Base-by-base conservation (phyloP, 2,329 filamentous ascomycete genomes). In the Diplocarpon rosae region DNA sequence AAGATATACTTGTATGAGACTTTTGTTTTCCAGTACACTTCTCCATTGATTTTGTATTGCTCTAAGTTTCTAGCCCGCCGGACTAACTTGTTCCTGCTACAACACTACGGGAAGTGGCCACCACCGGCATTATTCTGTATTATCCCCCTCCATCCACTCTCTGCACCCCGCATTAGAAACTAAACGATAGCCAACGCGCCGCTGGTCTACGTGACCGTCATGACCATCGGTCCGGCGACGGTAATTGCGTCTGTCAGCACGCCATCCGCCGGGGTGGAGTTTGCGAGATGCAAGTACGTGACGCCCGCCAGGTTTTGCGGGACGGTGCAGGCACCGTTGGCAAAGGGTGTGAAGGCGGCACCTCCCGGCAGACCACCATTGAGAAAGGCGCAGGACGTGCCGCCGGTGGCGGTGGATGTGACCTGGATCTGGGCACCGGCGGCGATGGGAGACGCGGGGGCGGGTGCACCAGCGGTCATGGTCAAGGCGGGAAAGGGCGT, bases 261-360 rank as follows among this genome's bases (percentile, higher is more conserved):
- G 30, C 73, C 75, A 16, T 64, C 65, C 27, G 69, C 58, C 14
- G 75, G 74, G 1, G 64, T 68, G 27, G 60, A 59, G 56, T 61
- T 82, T 44, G 80, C 75, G 53, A 86, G 69, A 56, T 78, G 77
- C 56, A 85, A 70, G 64, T 83, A 86, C 39, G 76, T 74, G 51
- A 83, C 68, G 37, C 82, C 82, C 8, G 69, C 67, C 35, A 85
- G 63, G 57, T 71, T 71, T 56, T 75, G 70, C 12, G 82, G 81
- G 20, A 84, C 71, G 37, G 66, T 63, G 61, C 82, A 86, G 50
- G 66, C 71, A 3, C 67, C 67, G 34, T 68, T 64, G 33, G 68
- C 66, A 59, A 84, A 77, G 20, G 68, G 51, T 0, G 70, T 68
- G 62, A 85, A 86, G 44, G 68, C 67, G 32, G 75, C 77, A 54